Base-by-base conservation (phyloP, 2,329 filamentous ascomycete species). In the Colletotrichum neosansevieriae region DNA sequence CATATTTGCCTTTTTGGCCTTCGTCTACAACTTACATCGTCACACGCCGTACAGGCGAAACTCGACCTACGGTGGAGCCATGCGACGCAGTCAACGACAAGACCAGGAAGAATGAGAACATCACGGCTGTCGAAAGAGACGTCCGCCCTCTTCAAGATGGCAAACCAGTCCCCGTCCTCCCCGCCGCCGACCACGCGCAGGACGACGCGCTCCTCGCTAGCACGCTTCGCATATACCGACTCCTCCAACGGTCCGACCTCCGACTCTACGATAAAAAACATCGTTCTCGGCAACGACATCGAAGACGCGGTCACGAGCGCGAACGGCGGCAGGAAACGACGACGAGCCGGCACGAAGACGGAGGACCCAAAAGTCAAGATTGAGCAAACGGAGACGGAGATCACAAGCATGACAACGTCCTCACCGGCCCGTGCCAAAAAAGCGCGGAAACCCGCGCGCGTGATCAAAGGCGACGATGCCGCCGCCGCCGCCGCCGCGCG, bases 71-170 rank as follows among this genome's bases (percentile, higher is more conserved):
- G 29, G 29, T 6, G 6, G 29, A 7, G 6, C 6, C 2, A 29
- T 29, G 29, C 29, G 29, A 9, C 29, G 9, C 24, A 29, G 29
- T 29, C 6, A 29, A 6, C 29, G 7, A 29, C 1, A 29, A 29
- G 6, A 29, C 29, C 1, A 32, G 34, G 11, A 54, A 51, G 58
- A 10, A 90, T 89, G 88, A 82, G 85, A 47, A 86, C 87, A 4
- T 90, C 88, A 9, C 82, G 84, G 47, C 78, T 89, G 59, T 88
- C 88, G 9, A 83, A 83, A 73, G 88, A 91, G 32, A 87, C 88
- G 1, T 79, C 86, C 4, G 87, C 84, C 70, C 76, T 89, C n/a
- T 79, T 89, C 54, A 82, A 85, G 71, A 68, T 24, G 17, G 63
- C 51, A 53, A 36, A 17, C 66, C 34, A 76, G 80, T 6, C 36